These are phyloP conservation scores for Flaveria robusta DNA, from an alignment of 129 eudicot genomes.

Conservation along the genomic window DNA sequence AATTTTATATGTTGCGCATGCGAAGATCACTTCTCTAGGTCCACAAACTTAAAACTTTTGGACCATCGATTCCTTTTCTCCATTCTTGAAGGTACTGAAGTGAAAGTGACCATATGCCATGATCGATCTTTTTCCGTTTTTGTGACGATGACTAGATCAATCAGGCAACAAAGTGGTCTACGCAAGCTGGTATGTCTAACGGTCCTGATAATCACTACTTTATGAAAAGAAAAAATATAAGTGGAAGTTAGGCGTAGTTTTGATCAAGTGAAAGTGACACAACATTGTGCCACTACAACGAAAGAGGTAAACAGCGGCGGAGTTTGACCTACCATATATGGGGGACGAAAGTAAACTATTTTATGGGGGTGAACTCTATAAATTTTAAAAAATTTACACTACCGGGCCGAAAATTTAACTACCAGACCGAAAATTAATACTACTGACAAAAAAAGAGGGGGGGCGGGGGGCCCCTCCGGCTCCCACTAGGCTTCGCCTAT, in stretches of 20 bases:
- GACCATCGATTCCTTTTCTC: conserved; percentile 6
- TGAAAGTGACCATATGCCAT: conserved; percentile 20
- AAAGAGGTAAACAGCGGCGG: background rate
- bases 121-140: conserved; percentile 12
- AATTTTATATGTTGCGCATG: conserved; percentile 1
- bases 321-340: too few relatives aligned
- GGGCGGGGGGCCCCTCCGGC: too few relatives aligned
- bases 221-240: background rate
- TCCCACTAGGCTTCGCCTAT: too few relatives aligned
- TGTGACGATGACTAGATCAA: conserved; percentile 27
- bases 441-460: too few relatives aligned
- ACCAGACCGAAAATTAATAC: too few relatives aligned
- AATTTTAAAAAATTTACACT: too few relatives aligned
- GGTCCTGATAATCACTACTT: conserved; percentile 3
- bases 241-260: conserved; percentile 31
- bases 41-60: conserved; percentile 10
- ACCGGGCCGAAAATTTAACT: too few relatives aligned
- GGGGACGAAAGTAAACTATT: too few relatives aligned
- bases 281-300: conserved; percentile 13
- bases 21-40: conserved; percentile 14
- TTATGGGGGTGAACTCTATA: too few relatives aligned
- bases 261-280: conserved; percentile 28
- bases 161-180: conserved; percentile 35
- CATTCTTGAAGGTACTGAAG: conserved; percentile 17
- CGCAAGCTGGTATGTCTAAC: conserved; percentile 24